Conservation (phyloP, 2,329 filamentous ascomycete species). For the Rhynchosporium secalis region DNA sequence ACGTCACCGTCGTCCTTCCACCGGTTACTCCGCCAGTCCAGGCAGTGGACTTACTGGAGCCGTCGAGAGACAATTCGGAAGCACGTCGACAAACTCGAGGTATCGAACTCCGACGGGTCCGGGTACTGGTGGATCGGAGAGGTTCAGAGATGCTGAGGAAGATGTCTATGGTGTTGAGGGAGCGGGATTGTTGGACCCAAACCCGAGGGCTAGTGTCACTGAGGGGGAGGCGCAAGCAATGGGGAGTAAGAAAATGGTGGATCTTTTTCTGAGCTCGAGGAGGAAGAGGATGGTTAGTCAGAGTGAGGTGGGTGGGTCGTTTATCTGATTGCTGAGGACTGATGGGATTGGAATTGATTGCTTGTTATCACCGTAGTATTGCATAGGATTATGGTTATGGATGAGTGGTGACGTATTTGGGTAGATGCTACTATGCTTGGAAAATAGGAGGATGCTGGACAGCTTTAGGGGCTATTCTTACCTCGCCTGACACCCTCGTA, state of each 20-base stretch:
- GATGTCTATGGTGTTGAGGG: slow-evolving; percentile 27
- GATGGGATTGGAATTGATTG: not conserved
- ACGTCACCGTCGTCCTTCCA: slow-evolving; percentile 19
- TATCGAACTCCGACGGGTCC: slow-evolving; percentile 9
- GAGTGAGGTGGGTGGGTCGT: slow-evolving; percentile 32
- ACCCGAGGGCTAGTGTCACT: slow-evolving; percentile 18
- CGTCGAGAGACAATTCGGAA: slow-evolving; percentile 40
- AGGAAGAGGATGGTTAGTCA: slow-evolving; percentile 46
- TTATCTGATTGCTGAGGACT: not conserved
- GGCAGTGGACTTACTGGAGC: slow-evolving; percentile 31
- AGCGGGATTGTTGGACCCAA: slow-evolving; percentile 18
- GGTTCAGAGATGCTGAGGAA: slow-evolving; percentile 20
- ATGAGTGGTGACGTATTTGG: no score
- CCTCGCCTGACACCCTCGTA: no score
- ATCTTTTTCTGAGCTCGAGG: slow-evolving; percentile 53
- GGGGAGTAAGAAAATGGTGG: slow-evolving; percentile 55
- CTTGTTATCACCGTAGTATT: no score
- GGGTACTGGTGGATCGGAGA: not conserved
- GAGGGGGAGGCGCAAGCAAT: slow-evolving; percentile 41
- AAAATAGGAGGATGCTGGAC: no score
- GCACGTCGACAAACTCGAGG: slow-evolving; percentile 17
- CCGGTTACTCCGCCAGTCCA: slow-evolving; percentile 29
- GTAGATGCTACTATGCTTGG: no score
- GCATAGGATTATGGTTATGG: no score
- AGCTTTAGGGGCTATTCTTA: no score